Evolutionary conservation across 2,329 filamentous ascomycete genomes (phyloP).

Genomic region (Thelonectria olida): DNA sequence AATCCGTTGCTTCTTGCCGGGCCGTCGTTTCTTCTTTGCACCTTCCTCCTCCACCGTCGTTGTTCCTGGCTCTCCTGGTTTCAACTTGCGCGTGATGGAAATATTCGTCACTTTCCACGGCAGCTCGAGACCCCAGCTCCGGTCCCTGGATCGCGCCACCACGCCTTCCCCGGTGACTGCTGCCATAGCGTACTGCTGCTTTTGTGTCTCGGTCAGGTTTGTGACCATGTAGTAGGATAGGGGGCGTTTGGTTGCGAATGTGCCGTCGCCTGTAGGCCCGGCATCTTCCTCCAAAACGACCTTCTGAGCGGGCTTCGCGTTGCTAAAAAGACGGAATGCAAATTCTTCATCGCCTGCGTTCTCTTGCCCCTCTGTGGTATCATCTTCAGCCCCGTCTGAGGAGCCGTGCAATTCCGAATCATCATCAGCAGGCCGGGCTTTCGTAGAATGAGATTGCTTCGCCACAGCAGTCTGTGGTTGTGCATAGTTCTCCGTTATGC

Average conservation of each 20-base stretch:
- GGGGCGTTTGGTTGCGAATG: constrained; percentile 49
- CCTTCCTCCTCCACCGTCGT: constrained; percentile 12
- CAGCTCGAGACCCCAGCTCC: constrained; percentile 67
- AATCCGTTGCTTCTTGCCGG: constrained; percentile 68
- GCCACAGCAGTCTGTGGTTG: neutral
- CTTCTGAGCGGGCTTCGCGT: constrained; percentile 54
- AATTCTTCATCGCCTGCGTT: constrained; percentile 53
- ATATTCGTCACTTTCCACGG: constrained; percentile 67
- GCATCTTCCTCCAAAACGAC: constrained; percentile 60
- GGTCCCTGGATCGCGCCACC: constrained; percentile 50
- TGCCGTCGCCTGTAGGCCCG: constrained; percentile 49
- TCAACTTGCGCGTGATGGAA: constrained; percentile 44
- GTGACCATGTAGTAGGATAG: constrained; percentile 59
- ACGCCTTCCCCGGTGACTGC: constrained; percentile 65
- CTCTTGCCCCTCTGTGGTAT: constrained; percentile 28
- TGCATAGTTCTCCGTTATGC: constrained; percentile 45
- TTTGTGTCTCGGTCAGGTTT: constrained; percentile 47
- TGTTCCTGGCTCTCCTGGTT: constrained; percentile 13
- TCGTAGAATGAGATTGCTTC: constrained; percentile 3
- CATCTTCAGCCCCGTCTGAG: constrained; percentile 18
- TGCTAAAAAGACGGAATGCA: constrained; percentile 67
- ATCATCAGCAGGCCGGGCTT: constrained; percentile 12
- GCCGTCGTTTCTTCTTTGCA: constrained; percentile 37
- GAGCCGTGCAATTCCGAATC: constrained; percentile 14
- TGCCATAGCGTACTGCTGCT: constrained; percentile 51